Conservation (phyloP, 345 rosid genomes). For the Brassica nigra region DNA sequence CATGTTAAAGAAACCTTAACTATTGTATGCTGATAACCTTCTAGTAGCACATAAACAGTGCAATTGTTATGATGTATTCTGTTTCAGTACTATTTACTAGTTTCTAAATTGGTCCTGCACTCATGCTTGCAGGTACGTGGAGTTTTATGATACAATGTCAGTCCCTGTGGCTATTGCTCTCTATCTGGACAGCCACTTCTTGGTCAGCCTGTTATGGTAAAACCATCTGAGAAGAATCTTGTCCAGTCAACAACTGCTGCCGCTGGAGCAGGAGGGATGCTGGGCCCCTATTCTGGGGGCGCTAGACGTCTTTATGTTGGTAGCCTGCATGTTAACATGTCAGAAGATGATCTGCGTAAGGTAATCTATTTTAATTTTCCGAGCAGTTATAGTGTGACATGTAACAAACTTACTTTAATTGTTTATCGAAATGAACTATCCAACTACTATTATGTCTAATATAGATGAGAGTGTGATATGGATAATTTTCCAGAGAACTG, state of each 20-base stretch:
- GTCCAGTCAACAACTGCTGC: conserved; percentile 85
- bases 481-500: too few species aligned
- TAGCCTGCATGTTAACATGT: conserved; percentile 81
- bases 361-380: conserved; percentile 36
- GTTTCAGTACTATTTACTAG: conserved; percentile 10
- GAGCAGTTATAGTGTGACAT: not conserved
- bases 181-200: conserved; percentile 97
- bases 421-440: not conserved
- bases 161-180: conserved; percentile 99
- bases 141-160: conserved; percentile 96
- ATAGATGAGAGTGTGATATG: not conserved
- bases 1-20: not conserved
- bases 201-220: conserved; percentile 96
- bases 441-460: not conserved
- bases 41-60: not conserved
- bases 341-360: conserved; percentile 90
- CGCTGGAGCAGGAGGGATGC: conserved; percentile 58
- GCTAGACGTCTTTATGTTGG: conserved; percentile 95
- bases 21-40: conserved; percentile 5
- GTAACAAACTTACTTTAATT: not conserved
- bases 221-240: conserved; percentile 96
- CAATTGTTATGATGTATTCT: not conserved
- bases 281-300: conserved; percentile 80
- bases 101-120: conserved; percentile 25
- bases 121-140: conserved; percentile 65